Base-by-base conservation (phyloP, 2,329 filamentous ascomycete species). In the Diaporthe destruens region DNA sequence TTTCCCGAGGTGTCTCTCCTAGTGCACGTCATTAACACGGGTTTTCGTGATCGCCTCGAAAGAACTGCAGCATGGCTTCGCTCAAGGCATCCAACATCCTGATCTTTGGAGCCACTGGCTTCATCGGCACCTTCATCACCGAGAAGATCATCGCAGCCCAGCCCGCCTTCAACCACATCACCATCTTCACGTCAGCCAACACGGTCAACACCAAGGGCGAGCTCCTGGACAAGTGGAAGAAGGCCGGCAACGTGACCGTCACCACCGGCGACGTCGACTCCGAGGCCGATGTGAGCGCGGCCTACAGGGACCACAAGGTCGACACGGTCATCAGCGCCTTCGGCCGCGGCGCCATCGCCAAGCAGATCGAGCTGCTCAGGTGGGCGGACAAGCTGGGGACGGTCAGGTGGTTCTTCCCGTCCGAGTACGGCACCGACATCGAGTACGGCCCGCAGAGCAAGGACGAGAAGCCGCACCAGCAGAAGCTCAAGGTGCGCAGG, bases 301-400 rank as follows among this genome's bases (percentile, higher is more conserved):
- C 90, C 2, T 92, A 89, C 75, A 77, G 85, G 75, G 85, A 85
- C 6, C 73, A 86, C 86, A 82, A 63, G 42, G 87, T 91, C 76
- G 90, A 93, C 79, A 93, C 91, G 0, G 84, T 93, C 54, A 82
- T 94, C 63, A 91, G 88, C 25, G 88, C 89, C 2, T 84, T 94
- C 1, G 92, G 92, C 3, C 86, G 92, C 66, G 85, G 85, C n/a
- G 89, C 87, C 0, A 87, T 94, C 20, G 84, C 86, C 29, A 80
- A 85, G 11, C 92, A 94, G 77, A 87, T 91, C 71, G 82, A 86
- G 3, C 85, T 93, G n/a, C 86, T 94, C 67, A 82, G 83, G 55
- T 82, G 91, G 32, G 91, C 91, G 16, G 87, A 89, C 51, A 80
- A 84, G 69, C 85, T 86, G 0, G 79, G 82, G 2, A 85, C 81